Evolutionary conservation across 2,329 filamentous ascomycete species (phyloP).

Genomic region (Zalaria sp.): DNA sequence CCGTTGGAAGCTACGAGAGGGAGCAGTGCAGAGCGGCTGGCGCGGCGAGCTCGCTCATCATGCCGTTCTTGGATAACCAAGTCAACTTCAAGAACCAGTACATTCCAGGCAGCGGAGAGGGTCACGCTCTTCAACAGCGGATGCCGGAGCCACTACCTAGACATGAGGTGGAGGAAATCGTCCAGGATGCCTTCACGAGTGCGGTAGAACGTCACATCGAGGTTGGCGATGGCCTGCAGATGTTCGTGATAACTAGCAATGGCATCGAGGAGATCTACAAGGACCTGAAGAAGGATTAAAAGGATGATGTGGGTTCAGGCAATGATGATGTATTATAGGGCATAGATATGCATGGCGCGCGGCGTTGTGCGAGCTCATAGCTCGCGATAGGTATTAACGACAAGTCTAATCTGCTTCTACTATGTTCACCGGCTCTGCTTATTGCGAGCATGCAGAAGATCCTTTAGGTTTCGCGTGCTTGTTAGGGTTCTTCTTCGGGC

Average conservation of each 20-base stretch:
- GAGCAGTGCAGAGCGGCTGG: slow-evolving; percentile 92
- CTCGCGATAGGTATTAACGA: background rate
- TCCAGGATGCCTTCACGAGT: slow-evolving; percentile 95
- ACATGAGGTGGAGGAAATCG: slow-evolving; percentile 66
- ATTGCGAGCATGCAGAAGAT: too few species aligned
- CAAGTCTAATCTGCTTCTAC: background rate
- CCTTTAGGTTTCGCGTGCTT: too few species aligned
- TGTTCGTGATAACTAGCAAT: slow-evolving; percentile 78
- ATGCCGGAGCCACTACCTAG: slow-evolving; percentile 54
- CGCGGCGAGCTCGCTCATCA: slow-evolving; percentile 75
- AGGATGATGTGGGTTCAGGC: slow-evolving; percentile 2
- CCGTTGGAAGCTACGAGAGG: slow-evolving; percentile 92
- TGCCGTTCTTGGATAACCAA: slow-evolving; percentile 98
- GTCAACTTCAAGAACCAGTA: slow-evolving; percentile 99
- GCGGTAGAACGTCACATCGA: slow-evolving; percentile 95
- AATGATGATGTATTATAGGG: slow-evolving; percentile 1
- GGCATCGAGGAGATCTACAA: slow-evolving; percentile 78
- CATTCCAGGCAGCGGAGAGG: slow-evolving; percentile 69
- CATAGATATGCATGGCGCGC: slow-evolving; percentile 6
- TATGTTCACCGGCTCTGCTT: too few species aligned
- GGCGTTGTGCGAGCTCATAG: slow-evolving; percentile 2
- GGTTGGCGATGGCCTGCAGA: slow-evolving; percentile 91
- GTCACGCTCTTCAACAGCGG: slow-evolving; percentile 64
- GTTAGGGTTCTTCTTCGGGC: too few species aligned
- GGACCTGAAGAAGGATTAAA: slow-evolving; percentile 76